Percentiles rank a stretch among this genome's conserved stretches.
phyloP scores from a whole-genome alignment of 2,329 filamentous ascomycete species.

The Xylariaceae sp. region DNA sequence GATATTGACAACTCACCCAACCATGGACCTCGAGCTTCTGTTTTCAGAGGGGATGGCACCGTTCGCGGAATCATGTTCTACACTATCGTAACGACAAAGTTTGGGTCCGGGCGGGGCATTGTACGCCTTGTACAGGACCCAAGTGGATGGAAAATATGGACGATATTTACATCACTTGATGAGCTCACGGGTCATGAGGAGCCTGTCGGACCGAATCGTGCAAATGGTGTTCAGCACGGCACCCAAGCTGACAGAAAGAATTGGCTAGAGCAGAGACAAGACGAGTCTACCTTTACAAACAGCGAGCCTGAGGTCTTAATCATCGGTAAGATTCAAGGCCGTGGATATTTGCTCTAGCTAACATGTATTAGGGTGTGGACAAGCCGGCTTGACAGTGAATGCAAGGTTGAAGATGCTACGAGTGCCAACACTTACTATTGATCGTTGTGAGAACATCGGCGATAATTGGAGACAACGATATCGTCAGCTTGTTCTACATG shows the following conservation, averaged over 20 bases:
- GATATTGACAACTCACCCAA: slow-evolving; percentile 38
- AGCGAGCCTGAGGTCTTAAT: slow-evolving; percentile 51
- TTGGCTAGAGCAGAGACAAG: slow-evolving; percentile 47
- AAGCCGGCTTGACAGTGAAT: slow-evolving; percentile 48
- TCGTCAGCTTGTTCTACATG: slow-evolving; percentile 55
- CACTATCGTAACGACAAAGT: slow-evolving; percentile 41
- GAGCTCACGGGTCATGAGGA: slow-evolving; percentile 45
- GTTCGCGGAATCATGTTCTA: slow-evolving; percentile 49
- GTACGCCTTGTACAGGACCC: slow-evolving; percentile 40
- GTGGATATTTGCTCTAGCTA: background rate
- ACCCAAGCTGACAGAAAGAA: slow-evolving; percentile 44
- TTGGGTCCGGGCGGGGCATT: slow-evolving; percentile 48
- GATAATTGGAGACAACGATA: slow-evolving; percentile 61
- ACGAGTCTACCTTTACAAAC: slow-evolving; percentile 44
- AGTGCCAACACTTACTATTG: slow-evolving; percentile 49
- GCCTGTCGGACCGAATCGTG: slow-evolving; percentile 35
- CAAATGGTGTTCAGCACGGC: slow-evolving; percentile 47
- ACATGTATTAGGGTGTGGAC: slow-evolving; percentile 45
- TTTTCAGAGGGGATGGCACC: slow-evolving; percentile 41
- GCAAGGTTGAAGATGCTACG: slow-evolving; percentile 54
- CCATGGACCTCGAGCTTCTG: slow-evolving; percentile 36
- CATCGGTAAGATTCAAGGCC: slow-evolving; percentile 38
- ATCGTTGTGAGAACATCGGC: slow-evolving; percentile 48
- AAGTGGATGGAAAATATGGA: slow-evolving; percentile 52
- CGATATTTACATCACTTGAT: slow-evolving; percentile 47